Base-by-base conservation (phyloP, 768 basidiomycete genomes). In the Rubroboletus pulcherrimus region DNA sequence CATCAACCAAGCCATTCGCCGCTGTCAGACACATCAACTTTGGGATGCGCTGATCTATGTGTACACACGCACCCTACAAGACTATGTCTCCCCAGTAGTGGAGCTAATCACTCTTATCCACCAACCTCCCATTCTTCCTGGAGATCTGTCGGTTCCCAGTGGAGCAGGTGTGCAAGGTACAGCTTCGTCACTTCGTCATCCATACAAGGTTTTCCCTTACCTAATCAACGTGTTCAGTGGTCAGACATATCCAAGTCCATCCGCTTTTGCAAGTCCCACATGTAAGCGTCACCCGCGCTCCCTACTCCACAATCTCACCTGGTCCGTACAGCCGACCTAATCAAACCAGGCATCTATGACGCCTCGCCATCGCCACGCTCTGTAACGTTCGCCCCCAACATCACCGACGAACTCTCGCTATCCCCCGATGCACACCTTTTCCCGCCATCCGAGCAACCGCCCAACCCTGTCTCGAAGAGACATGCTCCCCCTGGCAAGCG, bases 31-130 rank as follows among this genome's bases (percentile, higher is more conserved):
- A 54, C 81, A 93, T 65, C 80, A 80, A 29, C 82, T 98, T 5
- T 97, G 93, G 74, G 96, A 98, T 64, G 94, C 96, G 0, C 81
- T 98, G 55, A 87, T 96, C 54, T 95, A 97, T 69, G 86, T 98
- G 37, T 96, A 95, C 70, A 96, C 89, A 10, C 82, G 87, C 44
- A 91, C 94, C 4, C 72, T 99, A 62, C 79, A 76, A 57, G 97
- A 99, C 67, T 97, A 88, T 56, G 86, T 94, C 34, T 84, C 92
- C 7, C 96, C 97, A 0, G 73, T 98, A 6, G 89, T 95, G 54
- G 89, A 93, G 60, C 76, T 97, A 12, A 77, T 98, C 38, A 80
- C 77, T 10, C 81, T 97, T 43, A 83, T 98, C 39, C 82, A 87
- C 14, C 78, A 77, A 54, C 60, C 68, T 31, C 30, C 33, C 24